Evolutionary conservation across 1,284 basidiomycete genomes (phyloP).

Genomic region (Cutaneotrichosporon spelunceum): DNA sequence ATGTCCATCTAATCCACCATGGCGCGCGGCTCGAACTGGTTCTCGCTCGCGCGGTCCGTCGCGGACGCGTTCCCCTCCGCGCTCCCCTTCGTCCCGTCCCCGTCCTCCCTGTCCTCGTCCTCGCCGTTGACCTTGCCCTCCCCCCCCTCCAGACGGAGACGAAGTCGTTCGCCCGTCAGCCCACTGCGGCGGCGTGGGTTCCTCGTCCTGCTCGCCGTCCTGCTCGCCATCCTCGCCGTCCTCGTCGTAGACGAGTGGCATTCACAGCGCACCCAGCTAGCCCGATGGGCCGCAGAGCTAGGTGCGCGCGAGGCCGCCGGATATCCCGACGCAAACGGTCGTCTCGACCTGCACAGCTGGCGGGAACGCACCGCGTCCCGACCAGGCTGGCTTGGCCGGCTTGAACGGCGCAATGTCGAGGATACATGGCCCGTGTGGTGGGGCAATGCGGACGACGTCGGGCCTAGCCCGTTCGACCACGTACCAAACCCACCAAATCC

Average conservation of each 20-base stretch:
- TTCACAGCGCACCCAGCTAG: neutral
- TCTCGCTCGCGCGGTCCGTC: neutral
- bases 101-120: neutral
- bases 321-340: neutral
- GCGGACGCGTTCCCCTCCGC: neutral
- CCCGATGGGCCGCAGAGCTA: neutral
- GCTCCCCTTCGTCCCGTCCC: neutral
- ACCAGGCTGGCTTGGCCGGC: no score
- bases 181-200: neutral
- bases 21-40: neutral
- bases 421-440: constrained; percentile 47
- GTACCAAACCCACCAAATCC: constrained; percentile 23
- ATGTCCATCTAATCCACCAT: neutral
- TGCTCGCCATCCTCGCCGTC: neutral
- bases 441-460: constrained; percentile 44
- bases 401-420: no score
- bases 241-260: constrained; percentile 1
- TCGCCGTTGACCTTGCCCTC: no score
- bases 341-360: neutral
- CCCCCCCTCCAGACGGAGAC: neutral
- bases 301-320: neutral
- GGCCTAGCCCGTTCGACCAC: constrained; percentile 46
- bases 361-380: neutral
- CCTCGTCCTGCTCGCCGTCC: neutral
- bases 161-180: neutral